These are phyloP conservation scores for Nakataea oryzae DNA, from an alignment of 2,329 filamentous ascomycete species.

Conservation along the genomic window DNA sequence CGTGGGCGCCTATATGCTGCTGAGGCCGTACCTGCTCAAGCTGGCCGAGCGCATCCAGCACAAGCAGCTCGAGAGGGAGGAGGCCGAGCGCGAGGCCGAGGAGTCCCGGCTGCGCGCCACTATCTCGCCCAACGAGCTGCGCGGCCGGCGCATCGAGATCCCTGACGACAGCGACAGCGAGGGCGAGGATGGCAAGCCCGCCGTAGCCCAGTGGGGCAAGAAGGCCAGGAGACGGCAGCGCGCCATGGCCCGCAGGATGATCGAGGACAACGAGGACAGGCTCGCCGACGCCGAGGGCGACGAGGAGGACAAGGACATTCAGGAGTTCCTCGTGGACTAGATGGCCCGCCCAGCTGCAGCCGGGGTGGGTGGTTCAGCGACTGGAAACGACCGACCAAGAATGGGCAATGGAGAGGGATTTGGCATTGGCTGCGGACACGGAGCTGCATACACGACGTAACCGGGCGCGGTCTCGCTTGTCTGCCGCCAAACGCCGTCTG, in stretches of 20 bases:
- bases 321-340: conserved; percentile 54
- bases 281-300: conserved; percentile 46
- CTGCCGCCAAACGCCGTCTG: neutral
- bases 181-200: conserved; percentile 30
- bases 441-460: neutral
- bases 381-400: too few relatives aligned
- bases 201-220: conserved; percentile 53
- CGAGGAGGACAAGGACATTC: conserved; percentile 65
- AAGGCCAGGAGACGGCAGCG: conserved; percentile 61
- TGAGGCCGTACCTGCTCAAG: conserved; percentile 66
- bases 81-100: conserved; percentile 32
- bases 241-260: conserved; percentile 52
- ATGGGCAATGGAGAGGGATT: neutral
- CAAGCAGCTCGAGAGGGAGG: conserved; percentile 51
- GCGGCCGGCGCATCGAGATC: conserved; percentile 42
- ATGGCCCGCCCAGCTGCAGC: neutral
- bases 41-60: conserved; percentile 53
- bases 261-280: conserved; percentile 52
- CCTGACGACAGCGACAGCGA: conserved; percentile 41
- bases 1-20: conserved; percentile 61
- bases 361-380: too few relatives aligned
- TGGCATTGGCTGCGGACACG: neutral
- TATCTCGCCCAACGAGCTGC: conserved; percentile 55
- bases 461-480: neutral
- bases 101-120: conserved; percentile 31